phyloP scores from a whole-genome alignment of 495 filamentous ascomycete genomes.

The Podospora bellae-mahoneyi region DNA sequence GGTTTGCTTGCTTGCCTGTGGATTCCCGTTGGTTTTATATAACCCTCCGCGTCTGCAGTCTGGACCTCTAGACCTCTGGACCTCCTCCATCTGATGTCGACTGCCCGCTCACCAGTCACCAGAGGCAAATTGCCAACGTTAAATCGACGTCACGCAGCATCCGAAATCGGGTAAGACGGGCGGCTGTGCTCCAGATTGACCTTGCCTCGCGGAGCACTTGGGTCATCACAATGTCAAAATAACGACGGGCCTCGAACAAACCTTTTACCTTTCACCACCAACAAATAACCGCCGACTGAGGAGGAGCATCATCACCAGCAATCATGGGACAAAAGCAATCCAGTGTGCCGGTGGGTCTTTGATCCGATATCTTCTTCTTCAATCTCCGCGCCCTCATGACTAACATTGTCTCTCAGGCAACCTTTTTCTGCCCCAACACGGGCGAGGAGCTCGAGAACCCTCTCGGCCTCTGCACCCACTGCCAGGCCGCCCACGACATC shows the following conservation, averaged over 20 bases:
- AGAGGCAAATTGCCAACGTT: background rate
- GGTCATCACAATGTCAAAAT: constrained; percentile 5
- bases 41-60: background rate
- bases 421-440: constrained; percentile 35
- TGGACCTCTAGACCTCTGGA: no score
- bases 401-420: constrained; percentile 9
- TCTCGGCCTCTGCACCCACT: constrained; percentile 29
- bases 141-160: constrained; percentile 15
- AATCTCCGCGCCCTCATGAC: background rate
- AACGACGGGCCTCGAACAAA: background rate
- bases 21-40: constrained; percentile 10
- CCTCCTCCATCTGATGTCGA: background rate
- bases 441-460: constrained; percentile 26
- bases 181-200: background rate
- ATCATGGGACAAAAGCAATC: constrained; percentile 25
- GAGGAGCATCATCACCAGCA: background rate
- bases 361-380: no score
- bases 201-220: background rate
- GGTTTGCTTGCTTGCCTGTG: background rate
- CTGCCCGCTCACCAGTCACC: background rate
- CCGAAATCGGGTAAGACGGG: constrained; percentile 6
- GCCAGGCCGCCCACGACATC: constrained; percentile 33
- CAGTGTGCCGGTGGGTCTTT: constrained; percentile 11
- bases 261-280: background rate
- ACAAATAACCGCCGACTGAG: background rate